Evolutionary conservation across 2,329 filamentous ascomycete species (phyloP).

Genomic region (Aspergillus amoenus): DNA sequence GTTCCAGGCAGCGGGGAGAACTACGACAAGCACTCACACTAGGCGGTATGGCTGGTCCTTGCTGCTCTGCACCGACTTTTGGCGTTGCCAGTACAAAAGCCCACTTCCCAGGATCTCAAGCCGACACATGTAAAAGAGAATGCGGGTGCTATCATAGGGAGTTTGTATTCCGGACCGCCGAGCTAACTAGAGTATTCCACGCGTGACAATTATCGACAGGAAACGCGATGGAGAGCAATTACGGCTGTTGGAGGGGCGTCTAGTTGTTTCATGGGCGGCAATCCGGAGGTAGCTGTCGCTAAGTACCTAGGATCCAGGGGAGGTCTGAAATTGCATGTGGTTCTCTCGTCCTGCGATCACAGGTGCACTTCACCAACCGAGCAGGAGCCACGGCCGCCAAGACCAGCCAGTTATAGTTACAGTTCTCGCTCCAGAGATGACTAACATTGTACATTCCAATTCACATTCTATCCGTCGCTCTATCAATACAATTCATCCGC

Average conservation of each 20-base stretch:
- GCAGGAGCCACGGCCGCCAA: background rate
- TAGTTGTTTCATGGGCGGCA: background rate
- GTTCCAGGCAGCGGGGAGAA: background rate
- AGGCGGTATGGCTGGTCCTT: constrained; percentile 28
- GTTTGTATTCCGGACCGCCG: background rate
- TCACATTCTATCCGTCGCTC: no score
- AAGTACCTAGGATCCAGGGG: no score
- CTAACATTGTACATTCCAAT: no score
- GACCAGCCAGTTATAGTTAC: background rate
- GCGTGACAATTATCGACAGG: constrained; percentile 3
- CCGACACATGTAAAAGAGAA: constrained; percentile 43
- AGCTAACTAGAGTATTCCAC: constrained; percentile 4
- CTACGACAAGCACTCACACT: constrained; percentile 10
- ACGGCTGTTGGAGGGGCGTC: background rate
- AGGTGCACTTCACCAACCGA: background rate
- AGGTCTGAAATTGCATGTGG: background rate
- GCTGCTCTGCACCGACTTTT: constrained; percentile 25
- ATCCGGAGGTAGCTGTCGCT: background rate
- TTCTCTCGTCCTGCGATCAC: background rate
- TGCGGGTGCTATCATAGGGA: constrained; percentile 3
- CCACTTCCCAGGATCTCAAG: constrained; percentile 46
- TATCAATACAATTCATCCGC: no score
- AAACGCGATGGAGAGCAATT: background rate
- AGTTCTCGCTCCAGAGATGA: no score
- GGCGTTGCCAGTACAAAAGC: constrained; percentile 43